phyloP scores from a whole-genome alignment of 805 yeast species.

The baker's yeast (Saccharomyces cerevisiae) region DNA sequence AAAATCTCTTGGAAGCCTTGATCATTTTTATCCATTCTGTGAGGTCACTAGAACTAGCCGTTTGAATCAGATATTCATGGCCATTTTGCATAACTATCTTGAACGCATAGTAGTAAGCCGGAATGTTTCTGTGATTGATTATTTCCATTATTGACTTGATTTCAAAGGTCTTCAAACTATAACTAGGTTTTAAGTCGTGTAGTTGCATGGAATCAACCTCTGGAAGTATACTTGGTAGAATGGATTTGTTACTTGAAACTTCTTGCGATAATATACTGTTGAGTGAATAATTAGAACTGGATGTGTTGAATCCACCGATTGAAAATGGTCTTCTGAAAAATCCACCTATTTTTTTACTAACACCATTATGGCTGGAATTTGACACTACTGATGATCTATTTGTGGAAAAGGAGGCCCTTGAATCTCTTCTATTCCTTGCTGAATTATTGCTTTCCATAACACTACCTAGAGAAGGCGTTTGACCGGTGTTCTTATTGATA shows the following conservation, averaged over 20 bases:
- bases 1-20: slow-evolving; percentile 34
- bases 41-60: slow-evolving; percentile 50
- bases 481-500: not conserved
- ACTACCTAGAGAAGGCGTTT: slow-evolving; percentile 3
- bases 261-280: slow-evolving; percentile 27
- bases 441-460: slow-evolving; percentile 6
- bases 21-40: slow-evolving; percentile 61
- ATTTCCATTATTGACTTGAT: slow-evolving; percentile 31
- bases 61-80: slow-evolving; percentile 60
- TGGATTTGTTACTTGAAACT: slow-evolving; percentile 30
- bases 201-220: slow-evolving; percentile 36
- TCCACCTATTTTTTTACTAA: slow-evolving; percentile 47
- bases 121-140: slow-evolving; percentile 29
- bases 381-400: slow-evolving; percentile 18
- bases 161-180: slow-evolving; percentile 39
- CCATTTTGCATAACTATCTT: slow-evolving; percentile 38
- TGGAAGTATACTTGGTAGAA: slow-evolving; percentile 51
- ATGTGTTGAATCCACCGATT: slow-evolving; percentile 34
- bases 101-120: slow-evolving; percentile 26
- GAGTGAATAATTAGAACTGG: slow-evolving; percentile 23
- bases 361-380: slow-evolving; percentile 17
- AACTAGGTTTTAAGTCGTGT: slow-evolving; percentile 41
- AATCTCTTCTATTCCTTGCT: slow-evolving; percentile 20
- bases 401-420: slow-evolving; percentile 11
- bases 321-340: slow-evolving; percentile 59